Percentiles rank a stretch among this genome's conserved stretches.
phyloP scores from a whole-genome alignment of 2,329 filamentous ascomycete species.

The Penicillium capsulatum region DNA sequence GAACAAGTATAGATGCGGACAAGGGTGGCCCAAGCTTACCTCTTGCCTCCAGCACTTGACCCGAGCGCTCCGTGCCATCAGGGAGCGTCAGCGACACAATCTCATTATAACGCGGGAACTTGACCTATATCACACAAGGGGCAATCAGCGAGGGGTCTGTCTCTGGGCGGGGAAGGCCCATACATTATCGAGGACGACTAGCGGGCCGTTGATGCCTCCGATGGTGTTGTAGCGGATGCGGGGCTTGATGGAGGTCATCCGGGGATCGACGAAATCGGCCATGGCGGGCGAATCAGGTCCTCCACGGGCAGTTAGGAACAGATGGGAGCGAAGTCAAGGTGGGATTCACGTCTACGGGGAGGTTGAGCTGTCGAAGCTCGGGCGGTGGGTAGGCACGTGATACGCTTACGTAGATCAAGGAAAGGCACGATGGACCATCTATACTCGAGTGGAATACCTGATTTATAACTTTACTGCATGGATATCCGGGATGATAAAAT shows the following conservation, averaged over 20 bases:
- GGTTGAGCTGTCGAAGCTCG: conserved; percentile 22
- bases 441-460: no score
- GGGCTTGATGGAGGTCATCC: conserved; percentile 57
- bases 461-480: no score
- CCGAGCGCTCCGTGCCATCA: conserved; percentile 88
- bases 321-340: conserved; percentile 14
- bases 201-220: conserved; percentile 92
- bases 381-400: conserved; percentile 26
- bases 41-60: conserved; percentile 95
- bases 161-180: conserved; percentile 32
- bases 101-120: conserved; percentile 96
- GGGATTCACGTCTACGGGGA: conserved; percentile 18
- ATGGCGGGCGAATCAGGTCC: conserved; percentile 28
- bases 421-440: no score
- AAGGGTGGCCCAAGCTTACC: conserved; percentile 60
- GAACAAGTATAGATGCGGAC: conserved; percentile 1
- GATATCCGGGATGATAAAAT: no score
- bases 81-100: conserved; percentile 94
- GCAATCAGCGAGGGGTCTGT: conserved; percentile 16
- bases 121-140: conserved; percentile 60
- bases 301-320: conserved; percentile 14
- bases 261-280: conserved; percentile 43
- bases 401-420: no score
- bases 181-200: conserved; percentile 97
- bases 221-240: conserved; percentile 96